Evolutionary conservation across 371 early-diverging fungal genomes (phyloP).

Genomic region (Coemansia sp.): DNA sequence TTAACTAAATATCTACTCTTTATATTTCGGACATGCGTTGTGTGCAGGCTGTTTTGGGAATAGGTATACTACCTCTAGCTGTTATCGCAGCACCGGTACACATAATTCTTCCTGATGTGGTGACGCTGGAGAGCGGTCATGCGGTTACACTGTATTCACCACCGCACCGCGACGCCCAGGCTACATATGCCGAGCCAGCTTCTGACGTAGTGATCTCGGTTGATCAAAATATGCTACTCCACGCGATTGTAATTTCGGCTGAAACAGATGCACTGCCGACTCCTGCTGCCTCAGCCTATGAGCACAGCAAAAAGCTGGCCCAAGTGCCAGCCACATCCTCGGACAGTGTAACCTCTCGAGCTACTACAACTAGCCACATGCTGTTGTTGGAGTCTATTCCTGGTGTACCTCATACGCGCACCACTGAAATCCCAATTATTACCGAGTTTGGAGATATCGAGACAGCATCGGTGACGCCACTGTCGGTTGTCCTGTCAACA

Average conservation of each 20-base stretch:
- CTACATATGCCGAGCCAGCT: neutral
- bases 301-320: conserved; percentile 1
- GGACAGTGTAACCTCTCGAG: neutral
- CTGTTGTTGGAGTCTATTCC: neutral
- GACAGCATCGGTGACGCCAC: neutral
- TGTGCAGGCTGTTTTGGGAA: neutral
- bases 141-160: conserved; percentile 26
- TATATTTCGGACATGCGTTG: neutral
- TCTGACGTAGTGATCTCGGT: conserved; percentile 19
- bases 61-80: neutral
- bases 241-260: conserved; percentile 3
- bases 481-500: too few relatives aligned
- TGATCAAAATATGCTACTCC: conserved; percentile 25
- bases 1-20: neutral
- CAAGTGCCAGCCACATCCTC: neutral
- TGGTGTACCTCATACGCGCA: neutral
- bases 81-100: conserved; percentile 21
- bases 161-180: neutral
- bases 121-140: conserved; percentile 19
- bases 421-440: neutral
- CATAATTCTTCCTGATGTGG: conserved; percentile 30
- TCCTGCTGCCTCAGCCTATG: neutral
- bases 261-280: neutral
- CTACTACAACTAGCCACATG: neutral
- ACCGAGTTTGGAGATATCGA: neutral